Evolutionary conservation across 371 early-diverging fungal genomes (phyloP).

Genomic region (Basidiobolus meristosporus): DNA sequence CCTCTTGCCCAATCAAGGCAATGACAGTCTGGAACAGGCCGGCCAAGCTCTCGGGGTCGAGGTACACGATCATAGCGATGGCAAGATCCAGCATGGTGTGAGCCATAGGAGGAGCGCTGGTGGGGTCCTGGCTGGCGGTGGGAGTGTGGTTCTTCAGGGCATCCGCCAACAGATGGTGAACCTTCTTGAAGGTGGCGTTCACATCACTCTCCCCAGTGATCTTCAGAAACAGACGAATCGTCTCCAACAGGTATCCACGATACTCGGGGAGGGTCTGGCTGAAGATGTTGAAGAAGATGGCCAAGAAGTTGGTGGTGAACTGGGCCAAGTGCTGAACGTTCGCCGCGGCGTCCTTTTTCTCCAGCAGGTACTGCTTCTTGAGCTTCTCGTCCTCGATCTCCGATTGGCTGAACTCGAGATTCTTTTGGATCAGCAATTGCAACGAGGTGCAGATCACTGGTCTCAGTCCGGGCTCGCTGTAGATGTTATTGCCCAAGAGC

Average conservation of each 20-base stretch:
- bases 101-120: slow-evolving; percentile 18
- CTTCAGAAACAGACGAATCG: slow-evolving; percentile 41
- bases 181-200: slow-evolving; percentile 32
- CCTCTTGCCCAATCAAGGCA: slow-evolving; percentile 32
- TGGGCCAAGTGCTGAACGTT: slow-evolving; percentile 36
- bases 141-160: slow-evolving; percentile 27
- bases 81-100: slow-evolving; percentile 60
- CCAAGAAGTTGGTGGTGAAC: slow-evolving; percentile 51
- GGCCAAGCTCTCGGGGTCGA: slow-evolving; percentile 29
- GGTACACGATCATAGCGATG: slow-evolving; percentile 48
- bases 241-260: slow-evolving; percentile 50
- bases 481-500: slow-evolving; percentile 38
- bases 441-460: slow-evolving; percentile 61
- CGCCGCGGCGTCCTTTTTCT: slow-evolving; percentile 27
- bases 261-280: slow-evolving; percentile 38
- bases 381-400: slow-evolving; percentile 23
- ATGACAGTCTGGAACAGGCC: slow-evolving; percentile 30
- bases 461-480: slow-evolving; percentile 53
- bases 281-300: slow-evolving; percentile 69
- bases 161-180: slow-evolving; percentile 38
- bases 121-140: slow-evolving; percentile 4
- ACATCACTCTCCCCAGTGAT: slow-evolving; percentile 33
- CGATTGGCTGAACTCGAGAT: slow-evolving; percentile 22
- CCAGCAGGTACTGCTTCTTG: slow-evolving; percentile 25
- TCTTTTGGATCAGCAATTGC: slow-evolving; percentile 47